Conservation (phyloP, 306 rosid species). For the Sesbania bispinosa region DNA sequence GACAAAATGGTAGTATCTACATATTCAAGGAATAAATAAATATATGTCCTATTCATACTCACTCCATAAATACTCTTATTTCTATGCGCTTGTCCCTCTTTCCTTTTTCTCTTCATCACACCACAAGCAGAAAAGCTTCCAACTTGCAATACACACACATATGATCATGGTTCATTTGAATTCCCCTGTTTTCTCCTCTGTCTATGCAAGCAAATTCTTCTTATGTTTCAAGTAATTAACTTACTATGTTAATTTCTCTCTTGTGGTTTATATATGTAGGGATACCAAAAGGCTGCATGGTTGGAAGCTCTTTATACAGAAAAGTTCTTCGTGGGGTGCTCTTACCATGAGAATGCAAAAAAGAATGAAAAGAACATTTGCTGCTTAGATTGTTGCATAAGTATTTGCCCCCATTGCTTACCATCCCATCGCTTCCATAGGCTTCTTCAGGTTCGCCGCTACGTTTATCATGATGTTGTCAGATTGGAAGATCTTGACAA, state of each 20-base stretch:
- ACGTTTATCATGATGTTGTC: constrained; percentile 19
- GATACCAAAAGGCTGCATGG: constrained; percentile 15
- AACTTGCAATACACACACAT: neutral
- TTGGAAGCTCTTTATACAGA: constrained; percentile 16
- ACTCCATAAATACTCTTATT: no score
- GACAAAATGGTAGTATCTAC: constrained; percentile 18
- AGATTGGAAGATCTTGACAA: constrained; percentile 16
- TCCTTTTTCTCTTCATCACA: neutral
- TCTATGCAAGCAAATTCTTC: no score
- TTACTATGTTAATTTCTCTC: neutral
- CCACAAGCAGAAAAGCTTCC: no score
- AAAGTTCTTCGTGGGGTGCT: constrained; percentile 3
- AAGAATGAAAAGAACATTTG: constrained; percentile 18
- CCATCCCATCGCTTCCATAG: constrained; percentile 13
- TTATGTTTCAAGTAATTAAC: no score
- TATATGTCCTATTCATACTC: neutral
- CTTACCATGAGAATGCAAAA: constrained; percentile 8
- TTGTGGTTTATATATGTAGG: no score
- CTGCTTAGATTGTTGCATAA: constrained; percentile 14
- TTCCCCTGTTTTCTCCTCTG: neutral
- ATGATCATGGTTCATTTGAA: constrained; percentile 7
- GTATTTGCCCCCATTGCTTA: constrained; percentile 10
- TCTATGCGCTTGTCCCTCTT: constrained; percentile 11
- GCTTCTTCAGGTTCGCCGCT: constrained; percentile 19
- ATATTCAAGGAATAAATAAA: constrained; percentile 16